Evolutionary conservation across 78 protist species (phyloP).

Genomic region (Goniomonas avonlea): DNA sequence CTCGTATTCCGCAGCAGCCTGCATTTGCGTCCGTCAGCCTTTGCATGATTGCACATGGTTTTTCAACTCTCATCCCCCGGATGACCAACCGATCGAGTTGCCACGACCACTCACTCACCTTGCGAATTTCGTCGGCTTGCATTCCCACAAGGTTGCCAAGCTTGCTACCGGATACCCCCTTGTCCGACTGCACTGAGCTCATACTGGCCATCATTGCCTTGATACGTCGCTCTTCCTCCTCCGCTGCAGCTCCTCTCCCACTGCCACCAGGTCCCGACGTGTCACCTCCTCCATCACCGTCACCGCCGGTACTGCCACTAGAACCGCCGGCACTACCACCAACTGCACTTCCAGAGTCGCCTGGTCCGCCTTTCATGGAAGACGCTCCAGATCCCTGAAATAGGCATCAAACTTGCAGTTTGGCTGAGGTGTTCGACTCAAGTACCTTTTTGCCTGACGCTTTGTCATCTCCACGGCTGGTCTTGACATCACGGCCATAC

Average conservation of each 20-base stretch:
- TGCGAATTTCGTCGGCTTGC: neutral
- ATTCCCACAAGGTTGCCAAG: neutral
- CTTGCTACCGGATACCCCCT: neutral
- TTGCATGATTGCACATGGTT: no score
- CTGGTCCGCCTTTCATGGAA: neutral
- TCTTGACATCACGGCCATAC: conserved; percentile 32
- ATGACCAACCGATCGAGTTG: no score
- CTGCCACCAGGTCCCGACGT: neutral
- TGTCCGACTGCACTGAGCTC: neutral
- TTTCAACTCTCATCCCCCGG: no score
- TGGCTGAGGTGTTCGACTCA: no score
- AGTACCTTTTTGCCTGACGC: neutral
- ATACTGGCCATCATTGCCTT: neutral
- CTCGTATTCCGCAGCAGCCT: no score
- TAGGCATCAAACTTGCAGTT: no score
- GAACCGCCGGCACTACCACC: neutral
- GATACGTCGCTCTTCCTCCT: neutral
- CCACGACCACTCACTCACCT: no score
- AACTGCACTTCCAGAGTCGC: neutral
- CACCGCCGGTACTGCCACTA: neutral
- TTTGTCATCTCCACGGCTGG: neutral
- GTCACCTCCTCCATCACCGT: neutral
- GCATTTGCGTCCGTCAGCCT: no score
- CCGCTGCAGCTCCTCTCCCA: neutral
- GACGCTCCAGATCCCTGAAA: no score